Percentiles rank a stretch among this genome's conserved stretches.
Evolutionary conservation across 2,329 filamentous ascomycete species (phyloP).

Genomic region (Alternaria incomplexa): DNA sequence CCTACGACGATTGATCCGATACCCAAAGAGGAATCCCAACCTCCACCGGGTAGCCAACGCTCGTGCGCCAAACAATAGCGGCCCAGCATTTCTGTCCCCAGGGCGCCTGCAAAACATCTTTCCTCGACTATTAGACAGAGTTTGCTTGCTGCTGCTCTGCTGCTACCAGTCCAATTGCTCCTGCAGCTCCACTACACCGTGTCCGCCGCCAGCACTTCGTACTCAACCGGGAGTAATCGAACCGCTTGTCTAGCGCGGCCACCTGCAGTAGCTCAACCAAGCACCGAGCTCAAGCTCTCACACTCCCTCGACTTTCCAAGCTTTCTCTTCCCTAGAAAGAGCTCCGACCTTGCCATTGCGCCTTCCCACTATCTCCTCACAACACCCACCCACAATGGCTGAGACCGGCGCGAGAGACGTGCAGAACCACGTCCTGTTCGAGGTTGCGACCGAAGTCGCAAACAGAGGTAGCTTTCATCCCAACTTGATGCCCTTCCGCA

Average conservation of each 20-base stretch:
- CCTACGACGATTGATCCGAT: conserved; percentile 7
- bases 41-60: conserved; percentile 22
- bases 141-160: conserved; percentile 8
- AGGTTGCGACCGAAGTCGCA: conserved; percentile 95
- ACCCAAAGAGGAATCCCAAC: conserved; percentile 16
- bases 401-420: conserved; percentile 66
- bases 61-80: conserved; percentile 27
- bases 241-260: conserved; percentile 37
- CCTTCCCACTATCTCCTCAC: conserved; percentile 2
- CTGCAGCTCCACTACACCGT: conserved; percentile 19
- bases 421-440: conserved; percentile 94
- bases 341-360: conserved; percentile 14
- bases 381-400: conserved; percentile 34
- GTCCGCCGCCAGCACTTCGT: conserved; percentile 21
- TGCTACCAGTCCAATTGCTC: conserved; percentile 19
- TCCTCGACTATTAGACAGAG: not conserved
- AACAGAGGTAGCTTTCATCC: conserved; percentile 74
- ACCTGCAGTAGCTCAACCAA: conserved; percentile 35
- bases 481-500: conserved; percentile 4
- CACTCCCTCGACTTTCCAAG: conserved; percentile 24
- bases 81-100: conserved; percentile 2
- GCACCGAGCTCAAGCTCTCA: conserved; percentile 29
- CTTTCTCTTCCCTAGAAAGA: conserved; percentile 18
- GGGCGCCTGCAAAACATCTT: conserved; percentile 1
- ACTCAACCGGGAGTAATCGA: conserved; percentile 24